Evolutionary conservation across 2,329 filamentous ascomycete species (phyloP), one percentile per base, ranked within the genome.

Genomic region (Trichoderma aggressivum): DNA sequence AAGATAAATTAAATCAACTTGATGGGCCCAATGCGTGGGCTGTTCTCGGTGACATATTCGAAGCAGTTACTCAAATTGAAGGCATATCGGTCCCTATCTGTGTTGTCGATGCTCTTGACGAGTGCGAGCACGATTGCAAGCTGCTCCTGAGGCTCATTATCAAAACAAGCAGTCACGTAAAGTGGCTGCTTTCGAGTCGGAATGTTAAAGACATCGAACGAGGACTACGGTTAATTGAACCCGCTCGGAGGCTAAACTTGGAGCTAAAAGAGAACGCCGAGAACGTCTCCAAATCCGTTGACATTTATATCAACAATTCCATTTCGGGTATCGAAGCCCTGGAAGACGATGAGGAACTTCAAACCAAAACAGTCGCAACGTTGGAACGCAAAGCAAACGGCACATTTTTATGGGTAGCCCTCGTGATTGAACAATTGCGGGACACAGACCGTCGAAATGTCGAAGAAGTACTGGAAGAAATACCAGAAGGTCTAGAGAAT

Each of bases 81-180:
- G 3, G 7, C 81, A 3, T 21, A 75, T 0, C 72, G 12, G 0
- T 77, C 76, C 0, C 78, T 7, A 74, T 87, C 59, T 83, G 86
- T 75, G 83, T 83, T 28, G 36, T 50, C 5, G 60, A 63, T 30
- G 60, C 60, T 3, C 81, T 86, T 0, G 84, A 87, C 66, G 84
- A 86, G 73, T 67, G 61, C 11, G 53, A 47, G 10, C 18, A 32
- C 1, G 36, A 60, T 7, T 30, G 86, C 83, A 72, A 61, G 47
- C 55, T 77, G 56, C 80, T 86, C 4, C 75, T 86, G 12, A 59
- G 79, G 0, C 73, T 84, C 12, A 78, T 85, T 34, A 50, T 75
- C 12, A 61, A 77, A 56, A 16, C 77, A 79, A 2, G 39, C 11
- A 7, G 0, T 4, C 61, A 11, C 4, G 28, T 71, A 1, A 71